Percentiles rank a stretch among this genome's conserved stretches.
phyloP scores from a whole-genome alignment of 2,329 filamentous ascomycete species.

The Monilinia aucupariae region DNA sequence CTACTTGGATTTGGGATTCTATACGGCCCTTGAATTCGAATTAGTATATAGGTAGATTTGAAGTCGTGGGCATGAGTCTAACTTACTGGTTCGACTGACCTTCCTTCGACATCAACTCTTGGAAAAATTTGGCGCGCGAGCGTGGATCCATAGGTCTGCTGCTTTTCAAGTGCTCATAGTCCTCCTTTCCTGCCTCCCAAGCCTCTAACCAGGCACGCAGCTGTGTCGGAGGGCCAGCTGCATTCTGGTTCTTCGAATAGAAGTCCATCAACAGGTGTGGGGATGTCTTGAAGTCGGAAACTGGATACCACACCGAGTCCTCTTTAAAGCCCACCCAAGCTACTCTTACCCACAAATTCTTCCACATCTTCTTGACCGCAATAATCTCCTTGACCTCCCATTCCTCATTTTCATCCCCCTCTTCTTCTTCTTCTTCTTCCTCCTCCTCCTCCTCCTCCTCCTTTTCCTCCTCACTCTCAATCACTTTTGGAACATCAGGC shows the following conservation, averaged over 20 bases:
- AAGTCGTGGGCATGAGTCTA: no score
- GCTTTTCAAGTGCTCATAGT: slow-evolving; percentile 6
- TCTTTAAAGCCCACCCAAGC: not conserved
- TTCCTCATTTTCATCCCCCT: no score
- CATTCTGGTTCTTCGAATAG: not conserved
- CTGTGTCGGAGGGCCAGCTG: not conserved
- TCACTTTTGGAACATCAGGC: not conserved
- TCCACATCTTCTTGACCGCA: not conserved
- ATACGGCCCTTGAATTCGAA: not conserved
- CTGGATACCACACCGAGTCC: not conserved
- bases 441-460: not conserved
- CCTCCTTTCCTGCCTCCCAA: not conserved
- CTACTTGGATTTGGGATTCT: not conserved
- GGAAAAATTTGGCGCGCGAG: not conserved
- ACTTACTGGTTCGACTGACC: not conserved
- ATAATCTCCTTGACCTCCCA: slow-evolving; percentile 5
- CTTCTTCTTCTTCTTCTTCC: no score
- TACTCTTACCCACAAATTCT: not conserved
- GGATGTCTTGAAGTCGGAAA: not conserved
- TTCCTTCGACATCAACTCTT: not conserved
- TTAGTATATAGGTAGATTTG: not conserved
- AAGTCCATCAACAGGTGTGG: not conserved
- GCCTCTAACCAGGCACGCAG: not conserved
- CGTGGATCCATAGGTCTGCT: not conserved
- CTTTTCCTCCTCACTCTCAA: not conserved